phyloP scores from a whole-genome alignment of 1,284 basidiomycete genomes.

The Nidula niveotomentosa region DNA sequence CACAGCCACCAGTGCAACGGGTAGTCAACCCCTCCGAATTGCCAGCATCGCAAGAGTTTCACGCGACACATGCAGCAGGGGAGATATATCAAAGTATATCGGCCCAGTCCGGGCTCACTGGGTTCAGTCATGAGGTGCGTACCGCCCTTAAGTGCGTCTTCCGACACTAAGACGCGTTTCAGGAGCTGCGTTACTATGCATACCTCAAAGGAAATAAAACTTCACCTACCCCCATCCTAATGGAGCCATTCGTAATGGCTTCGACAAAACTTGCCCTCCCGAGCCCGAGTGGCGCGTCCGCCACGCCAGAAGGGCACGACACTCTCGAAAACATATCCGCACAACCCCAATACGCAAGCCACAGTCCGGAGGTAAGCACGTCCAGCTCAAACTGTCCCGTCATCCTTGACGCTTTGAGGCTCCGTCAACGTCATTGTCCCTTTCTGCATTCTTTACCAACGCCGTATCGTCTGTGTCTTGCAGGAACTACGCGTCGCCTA shows the following conservation, averaged over 20 bases:
- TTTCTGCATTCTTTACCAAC: background rate
- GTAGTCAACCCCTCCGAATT: conserved; percentile 21
- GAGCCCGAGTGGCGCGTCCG: background rate
- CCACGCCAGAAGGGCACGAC: conserved; percentile 12
- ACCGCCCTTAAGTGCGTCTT: background rate
- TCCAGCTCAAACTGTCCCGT: too few species aligned
- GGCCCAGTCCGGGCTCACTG: conserved; percentile 28
- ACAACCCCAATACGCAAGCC: conserved; percentile 23
- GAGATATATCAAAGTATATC: conserved; percentile 34
- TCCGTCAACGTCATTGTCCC: background rate
- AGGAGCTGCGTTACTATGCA: conserved; percentile 35
- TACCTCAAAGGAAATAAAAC: conserved; percentile 26
- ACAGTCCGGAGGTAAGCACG: conserved; percentile 31
- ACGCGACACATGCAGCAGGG: conserved; percentile 12
- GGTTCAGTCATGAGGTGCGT: conserved; percentile 41
- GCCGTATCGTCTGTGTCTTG: background rate
- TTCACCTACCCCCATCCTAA: conserved; percentile 20
- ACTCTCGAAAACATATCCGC: conserved; percentile 22
- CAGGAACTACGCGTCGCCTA: conserved; percentile 35
- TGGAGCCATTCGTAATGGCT: conserved; percentile 20
- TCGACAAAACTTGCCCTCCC: background rate
- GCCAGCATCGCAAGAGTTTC: conserved; percentile 34
- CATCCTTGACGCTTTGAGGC: background rate
- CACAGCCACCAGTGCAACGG: background rate
- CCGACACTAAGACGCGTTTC: background rate